Base-by-base conservation (phyloP, 2,329 filamentous ascomycete species). In the Stachybotrys chartarum region DNA sequence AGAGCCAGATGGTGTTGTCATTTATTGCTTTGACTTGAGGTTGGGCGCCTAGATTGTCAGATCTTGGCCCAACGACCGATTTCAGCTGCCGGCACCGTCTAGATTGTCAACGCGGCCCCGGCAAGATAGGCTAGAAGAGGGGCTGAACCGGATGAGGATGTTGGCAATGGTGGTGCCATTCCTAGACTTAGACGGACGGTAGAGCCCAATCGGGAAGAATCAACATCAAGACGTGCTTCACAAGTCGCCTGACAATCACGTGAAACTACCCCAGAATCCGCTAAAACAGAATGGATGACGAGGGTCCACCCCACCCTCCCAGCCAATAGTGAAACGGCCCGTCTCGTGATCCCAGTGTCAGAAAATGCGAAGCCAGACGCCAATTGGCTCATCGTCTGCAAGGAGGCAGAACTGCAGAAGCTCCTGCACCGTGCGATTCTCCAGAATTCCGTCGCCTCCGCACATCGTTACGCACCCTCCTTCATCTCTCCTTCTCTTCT, bases 241-340 rank as follows among this genome's bases (percentile, higher is more conserved):
- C 50, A 48, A 12, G 39, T 30, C 17, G 30, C 35, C 14, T 18
- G 30, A 17, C 17, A 47, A 51, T 59, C 56, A 59, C 57, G 57
- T 55, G 42, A 48, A 30, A 44, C 50, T 39, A 50, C 56, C 58
- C 56, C 63, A 53, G 54, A 42, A 10, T 42, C 35, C 10, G 35
- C 35, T 42, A 42, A 42, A 42, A 42, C 35, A 14, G 35, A 42
- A 42, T 42, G 35, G 35, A 42, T 42, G 35, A 42, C 35, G 35
- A 42, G 35, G 35, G 24, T 24, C 24, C 24, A 24, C 35, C 35
- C 35, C 35, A 42, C 35, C 14, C 35, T 42, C 14, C 35, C 14
- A 42, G 35, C 35, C 35, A 42, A 42, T 42, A 42, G 35, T 14
- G 14, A 42, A 42, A 42, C 35, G 35, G 10, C 14, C 35, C 3